Evolutionary conservation across 192 early-diverging fungal genomes (phyloP).

Genomic region (Mycoemilia scoparia): DNA sequence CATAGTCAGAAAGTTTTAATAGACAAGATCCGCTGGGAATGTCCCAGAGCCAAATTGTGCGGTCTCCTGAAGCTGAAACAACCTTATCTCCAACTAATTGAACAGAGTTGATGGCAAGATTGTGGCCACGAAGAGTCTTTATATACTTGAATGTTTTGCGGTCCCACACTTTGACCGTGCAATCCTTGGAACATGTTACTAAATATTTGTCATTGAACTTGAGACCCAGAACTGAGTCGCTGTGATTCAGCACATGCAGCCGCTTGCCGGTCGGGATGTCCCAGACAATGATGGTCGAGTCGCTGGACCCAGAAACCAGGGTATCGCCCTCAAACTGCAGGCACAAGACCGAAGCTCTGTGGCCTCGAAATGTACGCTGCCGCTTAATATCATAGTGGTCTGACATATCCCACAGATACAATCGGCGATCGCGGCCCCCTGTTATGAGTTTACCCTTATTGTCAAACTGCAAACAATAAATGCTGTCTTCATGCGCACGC

Average conservation of each 20-base stretch:
- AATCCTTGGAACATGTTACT: conserved; percentile 71
- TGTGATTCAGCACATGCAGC: conserved; percentile 33
- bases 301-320: conserved; percentile 54
- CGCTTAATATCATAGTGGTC: conserved; percentile 24
- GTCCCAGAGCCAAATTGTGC: conserved; percentile 73
- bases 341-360: conserved; percentile 67
- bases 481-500: conserved; percentile 57
- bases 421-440: conserved; percentile 46
- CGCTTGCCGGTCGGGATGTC: conserved; percentile 38
- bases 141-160: conserved; percentile 33
- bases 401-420: conserved; percentile 62
- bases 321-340: conserved; percentile 53
- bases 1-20: conserved; percentile 51
- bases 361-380: conserved; percentile 43
- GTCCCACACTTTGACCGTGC: conserved; percentile 66
- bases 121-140: conserved; percentile 41
- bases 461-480: conserved; percentile 74
- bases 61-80: conserved; percentile 61
- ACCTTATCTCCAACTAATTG: conserved; percentile 39
- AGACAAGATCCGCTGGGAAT: conserved; percentile 46
- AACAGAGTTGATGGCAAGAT: conserved; percentile 71
- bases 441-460: conserved; percentile 42
- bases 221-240: conserved; percentile 54
- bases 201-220: conserved; percentile 54
- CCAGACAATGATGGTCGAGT: conserved; percentile 50